Evolutionary conservation across 345 rosid genomes (phyloP).

Genomic region (rapeseed (Brassica napus)): Da-Ae NC_063440.1:19834001-19834500

Average conservation of each 20-base stretch:
- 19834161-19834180: slow-evolving; percentile 19
- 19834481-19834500: no score
- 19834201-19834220: slow-evolving; percentile 32
- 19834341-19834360: no score
- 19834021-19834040: slow-evolving; percentile 22
- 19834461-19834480: no score
- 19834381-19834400: no score
- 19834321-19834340: background rate
- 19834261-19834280: slow-evolving; percentile 25
- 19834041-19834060: slow-evolving; percentile 27
- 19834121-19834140: slow-evolving; percentile 6
- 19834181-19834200: slow-evolving; percentile 37
- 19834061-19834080: slow-evolving; percentile 10
- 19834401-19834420: no score
- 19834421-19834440: no score
- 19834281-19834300: background rate
- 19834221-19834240: background rate
- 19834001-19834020: slow-evolving; percentile 22
- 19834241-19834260: slow-evolving; percentile 15
- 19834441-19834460: no score
- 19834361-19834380: no score
- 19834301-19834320: background rate
- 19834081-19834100: slow-evolving; percentile 15
- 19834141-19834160: slow-evolving; percentile 34
- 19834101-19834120: slow-evolving; percentile 15